Evolutionary conservation across 2,329 filamentous ascomycete genomes (phyloP).

Genomic region (Microdochium trichocladiopsis): DNA sequence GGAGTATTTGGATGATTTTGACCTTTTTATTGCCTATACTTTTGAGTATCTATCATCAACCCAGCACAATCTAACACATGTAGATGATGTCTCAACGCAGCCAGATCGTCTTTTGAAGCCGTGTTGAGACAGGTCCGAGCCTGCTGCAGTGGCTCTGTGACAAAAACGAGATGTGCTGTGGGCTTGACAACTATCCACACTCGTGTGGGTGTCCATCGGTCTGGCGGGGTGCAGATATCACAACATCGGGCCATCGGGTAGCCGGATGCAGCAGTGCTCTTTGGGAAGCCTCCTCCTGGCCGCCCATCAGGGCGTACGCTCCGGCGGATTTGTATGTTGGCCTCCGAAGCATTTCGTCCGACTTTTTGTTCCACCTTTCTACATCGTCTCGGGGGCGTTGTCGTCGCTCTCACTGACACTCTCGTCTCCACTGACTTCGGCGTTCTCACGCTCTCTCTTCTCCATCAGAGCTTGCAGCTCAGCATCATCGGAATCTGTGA

Average conservation of each 20-base stretch:
- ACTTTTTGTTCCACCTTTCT: neutral
- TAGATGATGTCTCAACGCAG: neutral
- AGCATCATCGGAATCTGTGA: slow-evolving; percentile 96
- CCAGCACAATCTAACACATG: neutral
- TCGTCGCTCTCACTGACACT: slow-evolving; percentile 94
- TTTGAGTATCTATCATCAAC: neutral
- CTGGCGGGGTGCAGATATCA: no score
- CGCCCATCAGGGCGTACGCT: neutral
- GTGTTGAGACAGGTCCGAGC: no score
- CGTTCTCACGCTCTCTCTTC: slow-evolving; percentile 96
- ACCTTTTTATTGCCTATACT: neutral
- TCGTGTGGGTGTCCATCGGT: no score
- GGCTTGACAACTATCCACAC: no score
- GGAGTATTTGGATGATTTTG: neutral
- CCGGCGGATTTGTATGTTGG: neutral
- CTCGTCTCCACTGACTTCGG: slow-evolving; percentile 96
- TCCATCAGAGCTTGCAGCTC: slow-evolving; percentile 98
- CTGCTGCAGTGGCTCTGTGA: no score
- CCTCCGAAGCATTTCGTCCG: neutral
- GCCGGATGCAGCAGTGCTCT: no score
- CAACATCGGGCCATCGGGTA: no score
- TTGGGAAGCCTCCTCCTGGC: neutral
- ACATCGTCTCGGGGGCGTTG: slow-evolving; percentile 31
- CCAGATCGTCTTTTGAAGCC: neutral
- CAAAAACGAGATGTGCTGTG: no score